Conservation (phyloP, 768 basidiomycete genomes). For the Gautieria morchelliformis region DNA sequence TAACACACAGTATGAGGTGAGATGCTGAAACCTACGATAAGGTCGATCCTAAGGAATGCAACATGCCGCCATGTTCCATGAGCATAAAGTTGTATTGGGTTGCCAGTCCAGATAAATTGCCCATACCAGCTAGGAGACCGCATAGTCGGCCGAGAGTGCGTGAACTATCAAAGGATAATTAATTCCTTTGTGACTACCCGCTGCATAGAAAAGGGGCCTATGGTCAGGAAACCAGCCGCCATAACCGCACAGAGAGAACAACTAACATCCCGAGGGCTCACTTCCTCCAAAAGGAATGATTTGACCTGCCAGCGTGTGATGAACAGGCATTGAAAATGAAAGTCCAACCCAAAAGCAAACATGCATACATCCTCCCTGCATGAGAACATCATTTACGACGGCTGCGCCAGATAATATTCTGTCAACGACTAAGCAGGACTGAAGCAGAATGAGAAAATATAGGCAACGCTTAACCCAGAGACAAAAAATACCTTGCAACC, state of each 20-base stretch:
- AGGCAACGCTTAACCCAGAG: neutral
- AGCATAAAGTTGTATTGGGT: neutral
- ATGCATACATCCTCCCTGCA: conserved; percentile 24
- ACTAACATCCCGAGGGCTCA: conserved; percentile 57
- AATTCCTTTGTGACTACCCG: conserved; percentile 45
- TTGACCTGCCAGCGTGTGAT: conserved; percentile 21
- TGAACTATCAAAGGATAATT: conserved; percentile 48
- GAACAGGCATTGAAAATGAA: neutral
- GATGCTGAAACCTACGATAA: neutral
- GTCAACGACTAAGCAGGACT: conserved; percentile 34
- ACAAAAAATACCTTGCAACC: conserved; percentile 13
- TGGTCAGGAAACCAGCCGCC: neutral
- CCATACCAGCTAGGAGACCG: conserved; percentile 52
- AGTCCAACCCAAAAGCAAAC: neutral
- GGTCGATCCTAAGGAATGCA: conserved; percentile 1
- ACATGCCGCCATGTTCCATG: neutral
- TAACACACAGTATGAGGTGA: conserved; percentile 3
- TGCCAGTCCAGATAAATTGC: conserved; percentile 1
- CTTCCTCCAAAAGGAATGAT: conserved; percentile 45
- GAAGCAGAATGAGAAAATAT: neutral
- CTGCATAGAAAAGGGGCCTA: conserved; percentile 27
- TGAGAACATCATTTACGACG: conserved; percentile 51
- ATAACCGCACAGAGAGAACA: neutral
- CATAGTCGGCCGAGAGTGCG: conserved; percentile 36
- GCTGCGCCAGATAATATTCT: conserved; percentile 49